Evolutionary conservation across 192 early-diverging fungal species (phyloP).

Genomic region (Linnemannia hyalina): DNA sequence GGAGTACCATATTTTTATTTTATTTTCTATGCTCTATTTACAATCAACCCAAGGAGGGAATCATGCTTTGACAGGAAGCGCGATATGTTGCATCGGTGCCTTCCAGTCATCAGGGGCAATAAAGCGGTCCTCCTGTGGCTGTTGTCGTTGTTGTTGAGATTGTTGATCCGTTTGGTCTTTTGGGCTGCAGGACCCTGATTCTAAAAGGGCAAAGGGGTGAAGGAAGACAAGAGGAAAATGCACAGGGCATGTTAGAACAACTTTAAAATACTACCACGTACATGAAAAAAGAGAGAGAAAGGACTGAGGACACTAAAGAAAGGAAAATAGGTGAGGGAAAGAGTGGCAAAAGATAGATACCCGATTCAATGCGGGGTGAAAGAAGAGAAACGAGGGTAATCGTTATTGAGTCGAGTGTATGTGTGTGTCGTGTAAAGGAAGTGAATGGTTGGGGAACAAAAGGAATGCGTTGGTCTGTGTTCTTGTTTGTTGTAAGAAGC

Average conservation of each 20-base stretch:
- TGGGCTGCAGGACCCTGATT: conserved; percentile 23
- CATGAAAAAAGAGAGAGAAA: neutral
- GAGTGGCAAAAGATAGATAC: neutral
- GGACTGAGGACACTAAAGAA: neutral
- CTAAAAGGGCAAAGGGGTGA: neutral
- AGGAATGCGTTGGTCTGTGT: neutral
- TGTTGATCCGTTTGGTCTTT: neutral
- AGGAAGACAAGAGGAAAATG: conserved; percentile 1
- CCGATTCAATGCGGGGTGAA: neutral
- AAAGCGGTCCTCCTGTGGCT: neutral
- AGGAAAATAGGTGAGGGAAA: neutral
- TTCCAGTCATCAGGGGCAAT: neutral
- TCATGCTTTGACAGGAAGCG: neutral
- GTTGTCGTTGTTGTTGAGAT: neutral
- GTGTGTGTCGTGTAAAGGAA: neutral
- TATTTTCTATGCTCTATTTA: neutral
- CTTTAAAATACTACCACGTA: neutral
- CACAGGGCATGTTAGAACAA: conserved; percentile 17
- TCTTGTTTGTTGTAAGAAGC: neutral
- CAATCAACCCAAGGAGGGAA: neutral
- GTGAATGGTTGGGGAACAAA: neutral
- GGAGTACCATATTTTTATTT: neutral
- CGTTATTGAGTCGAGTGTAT: neutral
- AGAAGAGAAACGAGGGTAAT: neutral
- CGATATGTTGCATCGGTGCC: conserved; percentile 6